These are phyloP conservation scores for Aaosphaeria arxii DNA, from an alignment of 2,329 filamentous ascomycete species.

Conservation along the genomic window DNA sequence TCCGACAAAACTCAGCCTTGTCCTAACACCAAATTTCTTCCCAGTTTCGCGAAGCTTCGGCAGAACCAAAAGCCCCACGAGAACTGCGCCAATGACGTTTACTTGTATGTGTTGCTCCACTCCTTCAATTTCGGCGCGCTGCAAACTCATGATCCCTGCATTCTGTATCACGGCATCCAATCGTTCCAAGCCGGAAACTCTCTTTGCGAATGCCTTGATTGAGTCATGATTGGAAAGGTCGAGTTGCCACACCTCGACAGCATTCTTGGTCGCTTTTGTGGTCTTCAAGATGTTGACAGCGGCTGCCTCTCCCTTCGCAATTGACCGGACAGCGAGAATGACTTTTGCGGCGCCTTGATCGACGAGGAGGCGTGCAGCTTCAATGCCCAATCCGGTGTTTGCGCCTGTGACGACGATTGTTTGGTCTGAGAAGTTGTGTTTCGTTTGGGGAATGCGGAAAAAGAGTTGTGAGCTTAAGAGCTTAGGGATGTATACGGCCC, in stretches of 20 bases:
- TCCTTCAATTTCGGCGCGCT: constrained; percentile 11
- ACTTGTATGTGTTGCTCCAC: constrained; percentile 11
- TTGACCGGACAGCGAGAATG: constrained; percentile 24
- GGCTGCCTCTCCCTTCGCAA: constrained; percentile 23
- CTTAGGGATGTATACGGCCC: neutral
- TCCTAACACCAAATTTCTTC: constrained; percentile 6
- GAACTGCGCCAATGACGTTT: constrained; percentile 17
- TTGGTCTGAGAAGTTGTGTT: constrained; percentile 22
- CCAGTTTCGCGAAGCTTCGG: constrained; percentile 24
- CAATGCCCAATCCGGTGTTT: constrained; percentile 26
- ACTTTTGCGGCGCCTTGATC: constrained; percentile 12
- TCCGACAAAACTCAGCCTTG: constrained; percentile 24
- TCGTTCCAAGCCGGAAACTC: constrained; percentile 16
- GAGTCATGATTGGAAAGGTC: constrained; percentile 34
- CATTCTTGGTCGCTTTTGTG: constrained; percentile 1
- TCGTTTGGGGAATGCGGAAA: constrained; percentile 25
- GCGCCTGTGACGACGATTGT: constrained; percentile 40
- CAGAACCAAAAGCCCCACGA: constrained; percentile 21
- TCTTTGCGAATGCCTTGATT: constrained; percentile 29
- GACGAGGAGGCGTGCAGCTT: constrained; percentile 21
- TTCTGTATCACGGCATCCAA: constrained; percentile 39
- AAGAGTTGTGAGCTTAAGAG: constrained; percentile 35
- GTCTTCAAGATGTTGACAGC: constrained; percentile 1
- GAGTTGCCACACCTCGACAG: constrained; percentile 7
- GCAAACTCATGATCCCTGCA: constrained; percentile 30